Base-by-base conservation (phyloP, 1,284 basidiomycete genomes). In the Malassezia restricta region DNA sequence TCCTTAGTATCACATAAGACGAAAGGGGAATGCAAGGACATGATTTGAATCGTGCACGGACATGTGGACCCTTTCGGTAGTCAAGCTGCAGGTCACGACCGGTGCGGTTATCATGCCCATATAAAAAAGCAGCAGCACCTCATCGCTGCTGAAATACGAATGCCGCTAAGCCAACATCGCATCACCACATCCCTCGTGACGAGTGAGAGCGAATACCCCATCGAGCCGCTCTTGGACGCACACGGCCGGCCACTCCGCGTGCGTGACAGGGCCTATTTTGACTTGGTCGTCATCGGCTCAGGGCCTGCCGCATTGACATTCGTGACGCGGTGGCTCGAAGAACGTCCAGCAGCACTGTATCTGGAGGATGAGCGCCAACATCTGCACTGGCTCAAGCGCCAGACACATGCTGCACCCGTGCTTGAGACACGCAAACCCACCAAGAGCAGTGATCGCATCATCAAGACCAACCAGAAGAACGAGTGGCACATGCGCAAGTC, bases 361-460 rank as follows among this genome's bases (percentile, higher is more conserved):
- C 64, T 64, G 11, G 67, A 69, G 46, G 67, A 68, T 32, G 67
- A 69, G 47, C 64, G 65, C n/a, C 58, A 56, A 7, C 61, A 65
- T 41, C 45, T 69, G 15, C 67, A 69, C 43, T 69, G 64, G 53
- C 58, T 65, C 15, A 49, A 65, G 37, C 53, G 56, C 4, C 50
- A 52, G 17, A 41, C 50, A 5, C 29, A 47, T 41, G 15, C 43
- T 12, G 38, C 39, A 11, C 49, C 49, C 6, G 43, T 42, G 58
- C 57, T 33, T 48, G 56, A 41, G 54, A 63, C 43, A 5, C 41
- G 38, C 30, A 20, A 40, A 35, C 42, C 31, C 3, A 27, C 37
- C n/a, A 27, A 9, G 32, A 30, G 24, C 8, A 43, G 27, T 35
- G 48, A 32, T 38, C 11, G 40, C 15, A n/a, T 50, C 9, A 42